Conservation (phyloP, 2,329 filamentous ascomycete genomes). For the Aspergillus alliaceus region DNA sequence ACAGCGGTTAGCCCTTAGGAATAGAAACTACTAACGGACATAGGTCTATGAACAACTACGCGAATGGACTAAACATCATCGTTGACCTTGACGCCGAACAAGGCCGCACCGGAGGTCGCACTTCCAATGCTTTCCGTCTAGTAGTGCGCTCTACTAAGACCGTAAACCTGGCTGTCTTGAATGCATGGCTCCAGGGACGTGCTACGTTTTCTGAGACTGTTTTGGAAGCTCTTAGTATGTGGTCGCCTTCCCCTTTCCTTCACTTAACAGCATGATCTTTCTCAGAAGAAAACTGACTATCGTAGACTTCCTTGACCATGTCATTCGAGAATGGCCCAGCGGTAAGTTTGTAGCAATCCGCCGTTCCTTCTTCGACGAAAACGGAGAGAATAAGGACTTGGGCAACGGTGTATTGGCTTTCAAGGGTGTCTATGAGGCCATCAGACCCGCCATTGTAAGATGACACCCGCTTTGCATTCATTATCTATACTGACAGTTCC, state of each 20-base stretch:
- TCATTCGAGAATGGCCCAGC: slow-evolving; percentile 77
- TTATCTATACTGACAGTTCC: slow-evolving; percentile 25
- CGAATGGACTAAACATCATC: slow-evolving; percentile 53
- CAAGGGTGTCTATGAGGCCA: slow-evolving; percentile 86
- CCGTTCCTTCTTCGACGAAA: slow-evolving; percentile 73
- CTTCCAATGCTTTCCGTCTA: slow-evolving; percentile 57
- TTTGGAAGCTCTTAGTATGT: slow-evolving; percentile 73
- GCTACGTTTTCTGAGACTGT: slow-evolving; percentile 65
- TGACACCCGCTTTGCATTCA: background rate
- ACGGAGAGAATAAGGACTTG: slow-evolving; percentile 55
- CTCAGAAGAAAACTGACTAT: slow-evolving; percentile 4
- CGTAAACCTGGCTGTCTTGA: slow-evolving; percentile 67
- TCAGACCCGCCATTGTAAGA: slow-evolving; percentile 68
- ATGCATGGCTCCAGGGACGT: slow-evolving; percentile 63
- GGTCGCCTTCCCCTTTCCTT: background rate
- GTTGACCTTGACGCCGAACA: slow-evolving; percentile 74
- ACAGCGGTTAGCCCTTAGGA: slow-evolving; percentile 29
- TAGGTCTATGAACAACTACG: slow-evolving; percentile 39
- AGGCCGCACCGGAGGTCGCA: slow-evolving; percentile 41
- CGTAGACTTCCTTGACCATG: slow-evolving; percentile 79
- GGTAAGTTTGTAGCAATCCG: slow-evolving; percentile 69
- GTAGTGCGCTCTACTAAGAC: slow-evolving; percentile 64
- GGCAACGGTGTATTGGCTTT: slow-evolving; percentile 70
- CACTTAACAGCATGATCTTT: background rate
- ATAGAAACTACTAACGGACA: slow-evolving; percentile 19